A percentile compares a stretch with the other conserved stretches of the same genome.
Conservation (phyloP, 2,329 filamentous ascomycete genomes). For the Talaromyces albobiverticillius region DNA sequence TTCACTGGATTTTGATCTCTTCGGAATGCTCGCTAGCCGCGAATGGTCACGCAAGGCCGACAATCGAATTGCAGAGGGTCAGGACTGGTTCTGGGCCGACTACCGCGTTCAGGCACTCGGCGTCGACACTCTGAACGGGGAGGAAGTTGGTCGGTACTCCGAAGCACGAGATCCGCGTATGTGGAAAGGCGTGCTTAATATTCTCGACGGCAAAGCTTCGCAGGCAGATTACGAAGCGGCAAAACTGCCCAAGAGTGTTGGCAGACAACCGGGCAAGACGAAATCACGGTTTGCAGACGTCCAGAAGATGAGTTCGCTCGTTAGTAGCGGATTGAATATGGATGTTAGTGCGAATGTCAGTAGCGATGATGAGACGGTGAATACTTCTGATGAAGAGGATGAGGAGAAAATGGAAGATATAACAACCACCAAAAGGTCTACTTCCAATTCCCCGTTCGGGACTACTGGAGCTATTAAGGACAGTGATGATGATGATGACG, state of each 20-base stretch:
- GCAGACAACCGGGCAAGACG: slow-evolving; percentile 21
- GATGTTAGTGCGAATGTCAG: slow-evolving; percentile 26
- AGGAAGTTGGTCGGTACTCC: slow-evolving; percentile 49
- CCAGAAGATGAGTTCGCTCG: slow-evolving; percentile 38
- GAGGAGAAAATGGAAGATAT: background rate
- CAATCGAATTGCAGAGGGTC: slow-evolving; percentile 44
- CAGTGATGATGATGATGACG: background rate
- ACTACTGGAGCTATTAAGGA: background rate
- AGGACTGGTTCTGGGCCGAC: slow-evolving; percentile 58
- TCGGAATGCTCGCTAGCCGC: slow-evolving; percentile 46
- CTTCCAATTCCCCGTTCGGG: background rate
- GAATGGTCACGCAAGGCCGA: slow-evolving; percentile 47
- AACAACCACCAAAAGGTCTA: background rate
- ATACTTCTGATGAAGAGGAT: slow-evolving; percentile 11
- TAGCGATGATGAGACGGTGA: slow-evolving; percentile 14
- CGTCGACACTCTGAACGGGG: slow-evolving; percentile 53
- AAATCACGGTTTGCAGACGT: slow-evolving; percentile 29
- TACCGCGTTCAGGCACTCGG: slow-evolving; percentile 55
- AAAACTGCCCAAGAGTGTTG: slow-evolving; percentile 26
- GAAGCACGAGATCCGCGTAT: slow-evolving; percentile 43
- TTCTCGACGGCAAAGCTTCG: slow-evolving; percentile 37
- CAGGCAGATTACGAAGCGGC: slow-evolving; percentile 16
- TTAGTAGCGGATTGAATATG: slow-evolving; percentile 32
- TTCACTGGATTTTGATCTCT: slow-evolving; percentile 44
- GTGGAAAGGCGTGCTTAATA: slow-evolving; percentile 46